Percentiles rank a stretch among this genome's conserved stretches.
Conservation (phyloP, 495 filamentous ascomycete genomes). For the Parmelia sp. region DNA sequence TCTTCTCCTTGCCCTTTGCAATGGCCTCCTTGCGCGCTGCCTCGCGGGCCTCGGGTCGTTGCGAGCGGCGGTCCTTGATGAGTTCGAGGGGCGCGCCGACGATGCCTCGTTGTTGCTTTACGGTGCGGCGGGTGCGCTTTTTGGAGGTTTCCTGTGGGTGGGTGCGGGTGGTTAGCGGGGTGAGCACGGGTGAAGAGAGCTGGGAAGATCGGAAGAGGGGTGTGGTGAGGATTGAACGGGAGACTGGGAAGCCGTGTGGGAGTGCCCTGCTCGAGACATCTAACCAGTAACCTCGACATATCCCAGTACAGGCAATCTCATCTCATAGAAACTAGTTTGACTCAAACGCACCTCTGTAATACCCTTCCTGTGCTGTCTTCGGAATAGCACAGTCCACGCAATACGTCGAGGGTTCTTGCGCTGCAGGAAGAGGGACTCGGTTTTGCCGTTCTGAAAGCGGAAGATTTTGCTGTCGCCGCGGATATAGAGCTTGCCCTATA, state of each 20-base stretch:
- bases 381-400: conserved; percentile 95
- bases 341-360: conserved; percentile 86
- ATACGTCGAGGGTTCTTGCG: conserved; percentile 99
- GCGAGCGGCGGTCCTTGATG: conserved; percentile 95
- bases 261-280: background rate
- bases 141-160: conserved; percentile 87
- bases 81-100: conserved; percentile 98
- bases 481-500: conserved; percentile 95
- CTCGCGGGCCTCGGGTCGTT: conserved; percentile 88
- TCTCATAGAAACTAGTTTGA: too few species aligned
- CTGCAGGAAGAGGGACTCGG: conserved; percentile 98
- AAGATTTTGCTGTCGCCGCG: conserved; percentile 99
- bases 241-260: background rate
- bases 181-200: background rate
- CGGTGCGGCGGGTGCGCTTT: conserved; percentile 95
- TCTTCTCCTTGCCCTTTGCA: conserved; percentile 96
- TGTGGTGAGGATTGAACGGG: background rate
- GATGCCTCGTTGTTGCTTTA: conserved; percentile 98
- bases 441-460: conserved; percentile 99
- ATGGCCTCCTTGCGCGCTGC: conserved; percentile 89
- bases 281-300: background rate
- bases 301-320: background rate
- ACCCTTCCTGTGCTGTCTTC: conserved; percentile 99
- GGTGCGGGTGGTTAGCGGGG: background rate
- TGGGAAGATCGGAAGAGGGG: background rate